These are phyloP conservation scores for Dendrobium officinale DNA, from an alignment of 106 monocot species.

Conservation along the genomic window DNA sequence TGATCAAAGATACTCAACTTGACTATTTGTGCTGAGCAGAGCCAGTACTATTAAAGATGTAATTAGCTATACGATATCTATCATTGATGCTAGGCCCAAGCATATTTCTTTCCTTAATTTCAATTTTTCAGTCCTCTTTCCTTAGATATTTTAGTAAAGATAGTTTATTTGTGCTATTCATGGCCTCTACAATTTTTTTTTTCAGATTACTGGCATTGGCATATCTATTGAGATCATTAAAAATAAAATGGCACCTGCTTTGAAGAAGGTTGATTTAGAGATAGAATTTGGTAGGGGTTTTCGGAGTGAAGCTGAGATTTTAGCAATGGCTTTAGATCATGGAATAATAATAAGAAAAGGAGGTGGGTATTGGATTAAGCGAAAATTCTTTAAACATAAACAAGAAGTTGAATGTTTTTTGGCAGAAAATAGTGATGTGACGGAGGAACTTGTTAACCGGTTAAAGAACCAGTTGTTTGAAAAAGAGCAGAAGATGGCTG, in stretches of 20 bases:
- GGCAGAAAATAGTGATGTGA: constrained; percentile 23
- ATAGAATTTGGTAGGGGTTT: constrained; percentile 73
- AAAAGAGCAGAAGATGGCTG: neutral
- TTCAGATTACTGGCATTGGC: constrained; percentile 58
- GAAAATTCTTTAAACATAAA: constrained; percentile 27
- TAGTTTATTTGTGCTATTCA: neutral
- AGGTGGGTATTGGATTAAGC: constrained; percentile 57
- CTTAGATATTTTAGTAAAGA: neutral
- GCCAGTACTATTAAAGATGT: too few species aligned
- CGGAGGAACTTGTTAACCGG: constrained; percentile 29
- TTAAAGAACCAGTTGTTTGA: constrained; percentile 48
- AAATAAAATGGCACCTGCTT: constrained; percentile 68
- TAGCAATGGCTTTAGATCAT: constrained; percentile 58
- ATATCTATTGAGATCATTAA: constrained; percentile 69
- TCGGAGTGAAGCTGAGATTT: constrained; percentile 49
- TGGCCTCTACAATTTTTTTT: neutral
- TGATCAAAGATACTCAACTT: neutral
- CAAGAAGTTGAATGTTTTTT: constrained; percentile 44
- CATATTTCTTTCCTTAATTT: neutral
- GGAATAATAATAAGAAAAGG: constrained; percentile 47
- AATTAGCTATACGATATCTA: neutral
- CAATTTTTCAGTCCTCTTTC: neutral
- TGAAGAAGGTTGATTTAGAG: constrained; percentile 52
- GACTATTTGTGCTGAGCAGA: too few species aligned
- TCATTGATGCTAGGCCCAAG: neutral